Evolutionary conservation across 1,139 yeast species (phyloP).

Genomic region (Suhomyces bribrorum): DNA sequence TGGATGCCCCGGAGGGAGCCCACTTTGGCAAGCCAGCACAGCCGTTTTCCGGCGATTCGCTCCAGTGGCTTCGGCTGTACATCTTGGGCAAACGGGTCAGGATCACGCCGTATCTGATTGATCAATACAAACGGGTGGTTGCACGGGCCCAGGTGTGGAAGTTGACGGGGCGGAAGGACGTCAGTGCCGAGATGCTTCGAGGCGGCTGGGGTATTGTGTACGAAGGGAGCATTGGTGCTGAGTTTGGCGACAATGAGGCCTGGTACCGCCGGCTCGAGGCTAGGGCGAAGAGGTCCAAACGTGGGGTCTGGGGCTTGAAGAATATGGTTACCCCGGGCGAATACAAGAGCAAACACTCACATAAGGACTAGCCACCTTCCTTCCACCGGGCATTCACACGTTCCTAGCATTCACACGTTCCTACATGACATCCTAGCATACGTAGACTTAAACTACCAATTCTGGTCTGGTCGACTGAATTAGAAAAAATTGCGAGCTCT

Average conservation of each 20-base stretch:
- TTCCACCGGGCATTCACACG: no score
- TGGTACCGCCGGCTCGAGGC: slow-evolving; percentile 60
- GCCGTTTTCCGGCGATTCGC: slow-evolving; percentile 82
- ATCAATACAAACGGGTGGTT: slow-evolving; percentile 88
- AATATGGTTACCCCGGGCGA: slow-evolving; percentile 77
- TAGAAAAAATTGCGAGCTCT: no score
- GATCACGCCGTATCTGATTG: slow-evolving; percentile 76
- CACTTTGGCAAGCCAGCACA: slow-evolving; percentile 96
- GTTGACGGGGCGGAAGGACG: slow-evolving; percentile 73
- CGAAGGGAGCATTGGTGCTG: slow-evolving; percentile 79
- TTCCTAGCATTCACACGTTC: no score
- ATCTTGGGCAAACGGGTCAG: slow-evolving; percentile 67
- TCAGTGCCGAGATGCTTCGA: slow-evolving; percentile 83
- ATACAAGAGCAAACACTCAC: slow-evolving; percentile 56
- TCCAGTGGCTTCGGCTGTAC: slow-evolving; percentile 68
- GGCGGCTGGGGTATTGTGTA: slow-evolving; percentile 85
- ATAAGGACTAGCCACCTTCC: no score
- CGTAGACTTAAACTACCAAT: no score
- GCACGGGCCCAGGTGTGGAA: slow-evolving; percentile 77
- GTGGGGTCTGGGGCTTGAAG: slow-evolving; percentile 72
- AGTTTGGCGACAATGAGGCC: slow-evolving; percentile 75
- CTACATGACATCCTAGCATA: no score
- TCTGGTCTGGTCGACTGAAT: no score
- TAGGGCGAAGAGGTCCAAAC: slow-evolving; percentile 53
- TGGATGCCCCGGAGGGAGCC: slow-evolving; percentile 97